Conservation (phyloP, 176 grass and related monocot species). For the Carex pumila region DNA sequence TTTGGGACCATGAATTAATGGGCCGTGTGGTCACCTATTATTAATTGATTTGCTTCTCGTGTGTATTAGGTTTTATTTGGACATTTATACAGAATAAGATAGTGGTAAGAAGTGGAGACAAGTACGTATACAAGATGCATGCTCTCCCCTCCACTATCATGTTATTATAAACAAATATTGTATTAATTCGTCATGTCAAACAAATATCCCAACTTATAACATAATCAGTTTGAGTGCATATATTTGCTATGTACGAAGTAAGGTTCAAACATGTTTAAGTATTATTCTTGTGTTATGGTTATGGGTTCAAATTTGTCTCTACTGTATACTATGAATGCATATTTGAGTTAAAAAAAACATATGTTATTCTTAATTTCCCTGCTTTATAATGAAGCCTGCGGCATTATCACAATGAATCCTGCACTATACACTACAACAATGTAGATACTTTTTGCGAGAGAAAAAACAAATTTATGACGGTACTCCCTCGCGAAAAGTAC, state of each 20-base stretch:
- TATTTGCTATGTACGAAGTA: background rate
- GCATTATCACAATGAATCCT: background rate
- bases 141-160: constrained; percentile 21
- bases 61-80: background rate
- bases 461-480: no score
- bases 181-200: no score
- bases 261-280: background rate
- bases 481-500: no score
- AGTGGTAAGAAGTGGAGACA: constrained; percentile 23
- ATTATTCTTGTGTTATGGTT: background rate
- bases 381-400: no score
- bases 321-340: no score
- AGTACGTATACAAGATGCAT: background rate
- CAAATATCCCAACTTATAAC: background rate
- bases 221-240: background rate
- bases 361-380: background rate
- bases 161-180: background rate
- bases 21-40: background rate
- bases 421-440: no score
- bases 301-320: background rate
- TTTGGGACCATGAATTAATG: background rate
- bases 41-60: background rate
- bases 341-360: background rate
- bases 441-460: no score
- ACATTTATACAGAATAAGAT: constrained; percentile 15